phyloP scores from a whole-genome alignment of 257 asterid genomes.

The Verbascum thapsus region DNA sequence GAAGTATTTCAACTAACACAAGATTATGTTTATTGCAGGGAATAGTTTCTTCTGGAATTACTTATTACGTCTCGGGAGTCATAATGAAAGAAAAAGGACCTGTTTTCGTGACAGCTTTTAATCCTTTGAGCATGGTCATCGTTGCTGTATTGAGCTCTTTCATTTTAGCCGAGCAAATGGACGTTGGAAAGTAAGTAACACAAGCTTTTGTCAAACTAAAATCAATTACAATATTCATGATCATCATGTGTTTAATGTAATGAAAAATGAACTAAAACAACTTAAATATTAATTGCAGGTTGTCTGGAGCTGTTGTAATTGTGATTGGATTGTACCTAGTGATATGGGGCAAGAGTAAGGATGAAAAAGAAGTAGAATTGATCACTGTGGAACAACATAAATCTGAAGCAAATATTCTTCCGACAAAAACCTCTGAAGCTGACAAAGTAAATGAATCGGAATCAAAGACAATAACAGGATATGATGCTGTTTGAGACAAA shows the following conservation, averaged over 20 bases:
- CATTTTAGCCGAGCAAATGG: constrained; percentile 51
- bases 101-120: constrained; percentile 57
- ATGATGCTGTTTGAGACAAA: constrained; percentile 18
- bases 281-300: constrained; percentile 37
- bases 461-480: not conserved
- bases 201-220: too few species aligned
- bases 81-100: constrained; percentile 62
- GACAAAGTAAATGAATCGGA: not conserved
- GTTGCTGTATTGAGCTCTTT: constrained; percentile 55
- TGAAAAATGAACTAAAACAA: too few species aligned
- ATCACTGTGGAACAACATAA: not conserved
- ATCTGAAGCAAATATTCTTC: not conserved
- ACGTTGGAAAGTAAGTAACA: constrained; percentile 52
- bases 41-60: constrained; percentile 47
- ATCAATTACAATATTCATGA: too few species aligned
- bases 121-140: constrained; percentile 54
- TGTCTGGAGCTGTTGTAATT: constrained; percentile 43
- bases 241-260: too few species aligned
- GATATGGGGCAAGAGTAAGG: constrained; percentile 55
- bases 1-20: too few species aligned
- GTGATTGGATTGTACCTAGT: constrained; percentile 51
- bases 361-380: constrained; percentile 8
- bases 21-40: constrained; percentile 44
- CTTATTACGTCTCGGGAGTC: constrained; percentile 47
- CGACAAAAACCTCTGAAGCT: not conserved